Percentiles rank a stretch among this genome's conserved stretches.
phyloP scores from a whole-genome alignment of 176 grass and related monocot species.

The Triticum urartu region DNA sequence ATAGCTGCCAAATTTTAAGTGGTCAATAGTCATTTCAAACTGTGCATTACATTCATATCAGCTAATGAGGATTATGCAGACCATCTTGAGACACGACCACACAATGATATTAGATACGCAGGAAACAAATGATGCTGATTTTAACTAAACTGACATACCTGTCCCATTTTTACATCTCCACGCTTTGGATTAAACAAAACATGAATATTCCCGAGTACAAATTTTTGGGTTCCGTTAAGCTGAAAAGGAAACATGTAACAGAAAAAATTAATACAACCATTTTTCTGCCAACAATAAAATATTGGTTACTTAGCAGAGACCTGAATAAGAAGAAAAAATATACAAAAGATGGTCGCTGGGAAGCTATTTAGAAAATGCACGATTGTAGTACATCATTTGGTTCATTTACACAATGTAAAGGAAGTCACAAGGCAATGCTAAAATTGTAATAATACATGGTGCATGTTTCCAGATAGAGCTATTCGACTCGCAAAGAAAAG shows the following conservation, averaged over 20 bases:
- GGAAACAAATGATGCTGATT: conserved; percentile 5
- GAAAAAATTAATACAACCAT: background rate
- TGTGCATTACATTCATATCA: conserved; percentile 4
- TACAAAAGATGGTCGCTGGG: background rate
- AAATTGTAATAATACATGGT: background rate
- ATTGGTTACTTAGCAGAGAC: background rate
- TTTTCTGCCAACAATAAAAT: background rate
- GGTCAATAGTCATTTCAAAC: conserved; percentile 4
- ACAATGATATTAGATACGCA: conserved; percentile 3
- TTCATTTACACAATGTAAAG: background rate
- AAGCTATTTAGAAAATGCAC: background rate
- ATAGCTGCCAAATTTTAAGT: background rate
- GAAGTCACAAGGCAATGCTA: conserved; percentile 11
- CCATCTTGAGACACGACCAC: conserved; percentile 5
- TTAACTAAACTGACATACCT: conserved; percentile 52
- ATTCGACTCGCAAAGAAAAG: background rate
- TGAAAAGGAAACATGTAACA: conserved; percentile 19
- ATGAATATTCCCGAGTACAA: conserved; percentile 88
- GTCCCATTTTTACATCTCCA: conserved; percentile 93
- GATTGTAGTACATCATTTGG: background rate
- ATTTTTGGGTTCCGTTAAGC: conserved; percentile 50
- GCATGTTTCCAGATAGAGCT: background rate
- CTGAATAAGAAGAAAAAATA: background rate
- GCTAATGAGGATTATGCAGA: conserved; percentile 14
- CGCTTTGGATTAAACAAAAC: conserved; percentile 83